A percentile compares a stretch with the other conserved stretches of the same genome.
phyloP scores from a whole-genome alignment of 2,329 filamentous ascomycete genomes.

The Cryoendolithus antarcticus region DNA sequence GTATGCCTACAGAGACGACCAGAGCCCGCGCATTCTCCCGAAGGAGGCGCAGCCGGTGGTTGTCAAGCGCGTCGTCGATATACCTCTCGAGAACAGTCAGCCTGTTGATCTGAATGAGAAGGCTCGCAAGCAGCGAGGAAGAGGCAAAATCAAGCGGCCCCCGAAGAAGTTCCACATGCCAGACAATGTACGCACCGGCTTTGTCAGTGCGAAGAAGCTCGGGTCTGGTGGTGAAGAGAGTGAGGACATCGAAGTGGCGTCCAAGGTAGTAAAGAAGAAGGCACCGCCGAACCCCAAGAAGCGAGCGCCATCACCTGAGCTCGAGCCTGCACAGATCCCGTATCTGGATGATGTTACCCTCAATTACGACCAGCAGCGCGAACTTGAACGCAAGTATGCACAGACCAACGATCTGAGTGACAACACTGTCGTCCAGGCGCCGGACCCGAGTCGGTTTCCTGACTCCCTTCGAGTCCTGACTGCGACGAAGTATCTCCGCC shows the following conservation, averaged over 20 bases:
- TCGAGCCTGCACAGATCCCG: slow-evolving; percentile 20
- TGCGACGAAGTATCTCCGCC: slow-evolving; percentile 43
- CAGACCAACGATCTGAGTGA: slow-evolving; percentile 51
- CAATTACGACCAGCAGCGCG: slow-evolving; percentile 18
- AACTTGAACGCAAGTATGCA: slow-evolving; percentile 47
- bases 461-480: slow-evolving; percentile 47
- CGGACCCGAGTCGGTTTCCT: slow-evolving; percentile 53
- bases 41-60: slow-evolving; percentile 64
- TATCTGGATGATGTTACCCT: slow-evolving; percentile 23
- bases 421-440: slow-evolving; percentile 49
- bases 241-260: slow-evolving; percentile 4
- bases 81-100: slow-evolving; percentile 80
- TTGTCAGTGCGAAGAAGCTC: slow-evolving; percentile 56
- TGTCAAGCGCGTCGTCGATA: slow-evolving; percentile 74
- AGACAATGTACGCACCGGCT: slow-evolving; percentile 81
- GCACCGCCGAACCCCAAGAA: slow-evolving; percentile 12
- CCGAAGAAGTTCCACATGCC: slow-evolving; percentile 97
- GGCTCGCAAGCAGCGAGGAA: slow-evolving; percentile 31
- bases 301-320: slow-evolving; percentile 11
- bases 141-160: slow-evolving; percentile 48
- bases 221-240: slow-evolving; percentile 27
- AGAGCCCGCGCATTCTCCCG: slow-evolving; percentile 76
- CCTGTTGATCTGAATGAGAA: slow-evolving; percentile 57
- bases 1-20: slow-evolving; percentile 79
- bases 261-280: slow-evolving; percentile 10